Evolutionary conservation across 1,284 basidiomycete species (phyloP), one percentile per base, ranked within the genome.

Genomic region (Trametes pubescens): DNA sequence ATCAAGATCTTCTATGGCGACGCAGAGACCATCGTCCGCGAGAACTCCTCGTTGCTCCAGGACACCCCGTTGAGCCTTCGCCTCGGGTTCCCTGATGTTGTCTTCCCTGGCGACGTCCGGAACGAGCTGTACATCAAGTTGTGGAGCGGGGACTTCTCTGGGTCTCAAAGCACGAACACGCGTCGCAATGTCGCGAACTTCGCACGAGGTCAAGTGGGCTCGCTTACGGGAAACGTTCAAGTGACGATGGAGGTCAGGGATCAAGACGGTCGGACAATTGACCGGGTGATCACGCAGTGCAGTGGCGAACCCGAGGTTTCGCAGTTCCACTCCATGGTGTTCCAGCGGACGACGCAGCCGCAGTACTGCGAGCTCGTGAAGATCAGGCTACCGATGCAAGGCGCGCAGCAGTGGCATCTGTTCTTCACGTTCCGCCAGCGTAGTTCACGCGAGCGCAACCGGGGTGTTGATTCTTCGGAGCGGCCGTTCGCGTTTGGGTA

Each of bases 71-170:
- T 91, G 43, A 96, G 95, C 1, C 81, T 92, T 21, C 91, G 95
- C 7, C 88, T 99, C n/a, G 95, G 96, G 32, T 99, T 99, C 74
- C 94, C 96, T 0, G 97, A 99, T 71, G 95, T 98, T 1, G 96
- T 98, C 10, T 96, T 96, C 73, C 96, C 96, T 0, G 95, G 93
- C 9, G 92, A 95, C 68, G 80, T 87, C n/a, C 88, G 96, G 22
- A 98, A 98, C 73, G 96, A 99, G 72, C 84, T 98, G 9, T 99
- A 98, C 77, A 86, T 98, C 81, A 98, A 96, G 74, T 84, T 98
- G 1, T 96, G 94, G 94, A 91, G 89, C 56, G 96, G 93, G 29
- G 90, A 93, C 67, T 98, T 97, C 73, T 80, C 83, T 1, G 79
- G 85, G 0, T 82, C 85, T 0, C 82, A 84, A 56, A 77, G 76